Percentiles rank a stretch among this genome's conserved stretches.
Conservation (phyloP, 192 early-diverging fungal genomes). For the Borealophlyctis nickersoniae region DNA sequence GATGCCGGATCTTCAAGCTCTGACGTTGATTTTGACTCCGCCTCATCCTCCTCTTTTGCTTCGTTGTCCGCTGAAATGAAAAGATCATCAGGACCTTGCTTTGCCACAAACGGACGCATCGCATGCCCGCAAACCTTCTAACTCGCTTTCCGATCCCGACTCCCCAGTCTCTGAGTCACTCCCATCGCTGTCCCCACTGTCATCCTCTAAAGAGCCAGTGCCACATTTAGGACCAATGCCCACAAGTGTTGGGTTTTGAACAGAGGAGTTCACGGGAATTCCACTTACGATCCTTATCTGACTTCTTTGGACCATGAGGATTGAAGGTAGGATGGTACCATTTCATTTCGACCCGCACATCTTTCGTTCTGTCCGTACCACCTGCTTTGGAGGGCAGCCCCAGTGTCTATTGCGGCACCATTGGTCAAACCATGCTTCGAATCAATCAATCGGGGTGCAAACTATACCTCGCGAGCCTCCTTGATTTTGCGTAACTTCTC, state of each 20-base stretch:
- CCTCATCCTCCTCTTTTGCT: slow-evolving; percentile 3
- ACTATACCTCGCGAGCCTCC: slow-evolving; percentile 52
- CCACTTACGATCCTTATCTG: slow-evolving; percentile 14
- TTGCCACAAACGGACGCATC: too few species aligned
- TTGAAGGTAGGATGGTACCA: slow-evolving; percentile 48
- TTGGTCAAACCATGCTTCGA: slow-evolving; percentile 5
- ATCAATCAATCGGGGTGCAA: slow-evolving; percentile 10
- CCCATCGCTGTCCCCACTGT: slow-evolving; percentile 15
- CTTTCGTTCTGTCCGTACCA: slow-evolving; percentile 13
- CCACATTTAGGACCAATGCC: too few species aligned
- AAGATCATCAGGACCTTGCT: too few species aligned
- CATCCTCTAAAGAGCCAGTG: slow-evolving; percentile 3
- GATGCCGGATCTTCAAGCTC: not conserved
- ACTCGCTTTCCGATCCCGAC: too few species aligned
- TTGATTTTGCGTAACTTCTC: slow-evolving; percentile 54
- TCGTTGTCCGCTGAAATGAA: slow-evolving; percentile 3
- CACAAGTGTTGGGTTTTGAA: too few species aligned
- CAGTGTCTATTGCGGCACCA: not conserved
- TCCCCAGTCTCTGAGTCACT: slow-evolving; percentile 19
- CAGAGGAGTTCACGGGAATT: too few species aligned
- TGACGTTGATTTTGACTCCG: not conserved
- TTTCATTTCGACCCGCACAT: slow-evolving; percentile 29
- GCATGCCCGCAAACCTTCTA: too few species aligned
- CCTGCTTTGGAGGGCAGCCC: slow-evolving; percentile 1
- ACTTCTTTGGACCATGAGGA: slow-evolving; percentile 42